phyloP scores from a whole-genome alignment of 2,329 filamentous ascomycete genomes.

The Akanthomyces uredinophilus region DNA sequence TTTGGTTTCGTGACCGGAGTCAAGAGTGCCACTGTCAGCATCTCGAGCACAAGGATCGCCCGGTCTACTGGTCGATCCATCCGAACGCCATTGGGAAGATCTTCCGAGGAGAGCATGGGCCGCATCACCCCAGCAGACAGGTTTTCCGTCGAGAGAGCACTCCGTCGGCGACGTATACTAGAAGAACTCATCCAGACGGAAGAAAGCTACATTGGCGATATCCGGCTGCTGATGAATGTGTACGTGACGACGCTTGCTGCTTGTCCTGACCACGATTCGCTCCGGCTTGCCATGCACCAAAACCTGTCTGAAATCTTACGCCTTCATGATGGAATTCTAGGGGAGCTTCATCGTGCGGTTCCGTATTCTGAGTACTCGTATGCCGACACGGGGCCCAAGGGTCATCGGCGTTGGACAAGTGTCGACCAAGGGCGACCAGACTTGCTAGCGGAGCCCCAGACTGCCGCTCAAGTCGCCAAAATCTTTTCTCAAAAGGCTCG shows the following conservation, averaged over 20 bases:
- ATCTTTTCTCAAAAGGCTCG: constrained; percentile 56
- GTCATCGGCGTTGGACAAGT: constrained; percentile 45
- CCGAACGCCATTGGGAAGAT: constrained; percentile 26
- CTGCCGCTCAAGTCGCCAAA: constrained; percentile 56
- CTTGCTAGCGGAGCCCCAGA: constrained; percentile 52
- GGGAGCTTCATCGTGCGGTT: constrained; percentile 64
- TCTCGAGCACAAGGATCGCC: constrained; percentile 50
- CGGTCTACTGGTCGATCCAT: constrained; percentile 6
- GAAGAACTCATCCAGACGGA: constrained; percentile 85
- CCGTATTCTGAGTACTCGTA: constrained; percentile 63
- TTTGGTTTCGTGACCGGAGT: constrained; percentile 75
- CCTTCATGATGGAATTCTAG: constrained; percentile 76
- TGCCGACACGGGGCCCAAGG: constrained; percentile 26
- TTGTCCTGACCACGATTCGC: constrained; percentile 54
- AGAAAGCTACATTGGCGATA: constrained; percentile 79
- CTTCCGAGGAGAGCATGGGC: constrained; percentile 61
- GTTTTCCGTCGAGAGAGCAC: constrained; percentile 59
- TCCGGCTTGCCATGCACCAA: constrained; percentile 68
- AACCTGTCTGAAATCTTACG: constrained; percentile 76
- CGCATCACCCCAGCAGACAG: constrained; percentile 41
- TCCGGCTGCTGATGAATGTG: constrained; percentile 83
- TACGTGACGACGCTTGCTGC: constrained; percentile 71
- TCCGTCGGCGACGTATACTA: constrained; percentile 72
- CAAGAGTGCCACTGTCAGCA: constrained; percentile 74
- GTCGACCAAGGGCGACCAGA: constrained; percentile 44